Evolutionary conservation across 2,329 filamentous ascomycete species (phyloP).

Genomic region (Paecilomyces dactylethromorphus): DNA sequence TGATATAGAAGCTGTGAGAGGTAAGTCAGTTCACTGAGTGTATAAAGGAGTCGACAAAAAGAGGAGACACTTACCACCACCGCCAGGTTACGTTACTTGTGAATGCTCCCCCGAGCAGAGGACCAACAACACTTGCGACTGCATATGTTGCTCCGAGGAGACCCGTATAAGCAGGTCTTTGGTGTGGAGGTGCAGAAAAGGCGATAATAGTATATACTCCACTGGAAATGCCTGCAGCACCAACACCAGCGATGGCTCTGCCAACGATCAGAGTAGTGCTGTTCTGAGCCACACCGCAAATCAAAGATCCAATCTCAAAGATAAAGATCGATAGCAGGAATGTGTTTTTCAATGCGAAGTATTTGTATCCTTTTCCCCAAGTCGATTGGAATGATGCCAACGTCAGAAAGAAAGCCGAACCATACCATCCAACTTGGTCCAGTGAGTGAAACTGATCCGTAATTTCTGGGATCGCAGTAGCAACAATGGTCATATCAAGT

Average conservation of each 20-base stretch:
- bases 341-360: slow-evolving; percentile 22
- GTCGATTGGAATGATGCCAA: slow-evolving; percentile 25
- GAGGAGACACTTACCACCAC: slow-evolving; percentile 25
- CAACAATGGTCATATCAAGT: slow-evolving; percentile 20
- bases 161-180: slow-evolving; percentile 25
- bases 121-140: slow-evolving; percentile 43
- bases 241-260: slow-evolving; percentile 29
- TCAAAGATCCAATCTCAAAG: slow-evolving; percentile 34
- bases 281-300: slow-evolving; percentile 33
- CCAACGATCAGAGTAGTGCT: slow-evolving; percentile 31
- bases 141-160: slow-evolving; percentile 45
- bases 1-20: slow-evolving; percentile 23
- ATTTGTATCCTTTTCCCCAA: slow-evolving; percentile 26
- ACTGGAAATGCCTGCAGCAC: slow-evolving; percentile 24
- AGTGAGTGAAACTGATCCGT: slow-evolving; percentile 20
- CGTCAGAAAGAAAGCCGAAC: slow-evolving; percentile 30
- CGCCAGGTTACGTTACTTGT: slow-evolving; percentile 41
- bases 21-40: not conserved
- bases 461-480: slow-evolving; percentile 23
- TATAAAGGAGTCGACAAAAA: not conserved
- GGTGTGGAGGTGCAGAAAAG: slow-evolving; percentile 7
- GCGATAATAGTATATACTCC: slow-evolving; percentile 22
- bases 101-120: slow-evolving; percentile 41
- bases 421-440: slow-evolving; percentile 30
- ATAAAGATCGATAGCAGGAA: slow-evolving; percentile 31